Evolutionary conservation across 1,284 basidiomycete species (phyloP).

Genomic region (Moesziomyces sp.): DNA sequence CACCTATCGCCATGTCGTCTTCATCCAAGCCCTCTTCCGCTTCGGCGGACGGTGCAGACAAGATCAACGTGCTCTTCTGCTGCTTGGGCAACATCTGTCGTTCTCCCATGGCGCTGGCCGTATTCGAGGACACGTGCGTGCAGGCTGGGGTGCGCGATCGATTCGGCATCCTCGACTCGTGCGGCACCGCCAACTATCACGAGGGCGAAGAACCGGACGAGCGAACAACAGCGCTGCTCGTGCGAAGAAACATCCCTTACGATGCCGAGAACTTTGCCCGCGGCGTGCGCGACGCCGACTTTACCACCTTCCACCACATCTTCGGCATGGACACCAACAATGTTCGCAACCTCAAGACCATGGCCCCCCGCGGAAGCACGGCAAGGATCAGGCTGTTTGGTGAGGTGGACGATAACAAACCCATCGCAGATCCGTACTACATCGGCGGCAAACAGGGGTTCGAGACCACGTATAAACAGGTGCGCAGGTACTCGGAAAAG

Average conservation of each 20-base stretch:
- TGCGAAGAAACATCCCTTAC: slow-evolving; percentile 68
- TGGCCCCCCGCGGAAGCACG: slow-evolving; percentile 59
- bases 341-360: slow-evolving; percentile 66
- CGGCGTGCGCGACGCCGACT: slow-evolving; percentile 67
- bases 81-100: slow-evolving; percentile 66
- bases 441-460: slow-evolving; percentile 68
- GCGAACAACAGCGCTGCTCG: slow-evolving; percentile 68
- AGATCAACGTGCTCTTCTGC: slow-evolving; percentile 62
- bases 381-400: slow-evolving; percentile 58
- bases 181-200: slow-evolving; percentile 62
- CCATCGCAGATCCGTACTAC: slow-evolving; percentile 68
- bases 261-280: slow-evolving; percentile 66
- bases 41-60: slow-evolving; percentile 4
- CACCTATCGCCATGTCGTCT: slow-evolving; percentile 1
- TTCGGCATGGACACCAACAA: slow-evolving; percentile 70
- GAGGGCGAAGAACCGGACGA: slow-evolving; percentile 62
- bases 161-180: slow-evolving; percentile 60
- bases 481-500: slow-evolving; percentile 62
- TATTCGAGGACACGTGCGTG: slow-evolving; percentile 52
- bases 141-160: slow-evolving; percentile 34
- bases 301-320: slow-evolving; percentile 69
- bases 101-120: slow-evolving; percentile 61
- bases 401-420: slow-evolving; percentile 43
- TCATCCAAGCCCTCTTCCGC: neutral
- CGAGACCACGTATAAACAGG: slow-evolving; percentile 69